Evolutionary conservation across 2,329 filamentous ascomycete species (phyloP).

Genomic region (Arthrobotrys musiformis): DNA sequence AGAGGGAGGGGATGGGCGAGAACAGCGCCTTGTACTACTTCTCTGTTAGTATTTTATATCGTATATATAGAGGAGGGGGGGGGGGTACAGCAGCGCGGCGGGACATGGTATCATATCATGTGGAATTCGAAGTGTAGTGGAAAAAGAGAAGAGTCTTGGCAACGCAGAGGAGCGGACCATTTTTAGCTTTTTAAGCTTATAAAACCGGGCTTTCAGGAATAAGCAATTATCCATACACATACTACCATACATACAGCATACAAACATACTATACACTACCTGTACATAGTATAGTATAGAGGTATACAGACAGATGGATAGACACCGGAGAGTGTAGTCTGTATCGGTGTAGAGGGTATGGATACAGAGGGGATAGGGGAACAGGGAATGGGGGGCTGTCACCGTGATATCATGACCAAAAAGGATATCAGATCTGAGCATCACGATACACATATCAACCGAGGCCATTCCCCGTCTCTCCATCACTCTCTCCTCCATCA

Average conservation of each 20-base stretch:
- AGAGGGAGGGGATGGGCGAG: slow-evolving; percentile 68
- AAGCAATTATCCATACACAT: background rate
- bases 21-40: slow-evolving; percentile 60
- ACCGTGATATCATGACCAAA: too few species aligned
- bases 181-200: slow-evolving; percentile 40
- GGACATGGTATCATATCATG: background rate
- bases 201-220: slow-evolving; percentile 30
- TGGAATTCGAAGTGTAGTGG: background rate
- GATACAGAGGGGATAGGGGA: too few species aligned
- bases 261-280: too few species aligned
- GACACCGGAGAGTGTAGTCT: too few species aligned
- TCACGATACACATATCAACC: too few species aligned
- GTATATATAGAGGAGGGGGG: background rate
- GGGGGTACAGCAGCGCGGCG: slow-evolving; percentile 27
- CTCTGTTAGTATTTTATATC: slow-evolving; percentile 10
- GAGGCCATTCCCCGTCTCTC: too few species aligned
- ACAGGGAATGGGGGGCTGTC: too few species aligned
- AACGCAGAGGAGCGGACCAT: slow-evolving; percentile 19
- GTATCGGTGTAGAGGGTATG: too few species aligned
- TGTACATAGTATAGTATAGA: too few species aligned
- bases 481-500: background rate
- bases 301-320: too few species aligned
- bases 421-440: too few species aligned
- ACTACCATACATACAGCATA: too few species aligned
- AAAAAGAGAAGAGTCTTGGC: background rate